A percentile compares a stretch with the other conserved stretches of the same genome.
Evolutionary conservation across 176 grass and related monocot genomes (phyloP).

Genomic region (Chloris gayana): DNA sequence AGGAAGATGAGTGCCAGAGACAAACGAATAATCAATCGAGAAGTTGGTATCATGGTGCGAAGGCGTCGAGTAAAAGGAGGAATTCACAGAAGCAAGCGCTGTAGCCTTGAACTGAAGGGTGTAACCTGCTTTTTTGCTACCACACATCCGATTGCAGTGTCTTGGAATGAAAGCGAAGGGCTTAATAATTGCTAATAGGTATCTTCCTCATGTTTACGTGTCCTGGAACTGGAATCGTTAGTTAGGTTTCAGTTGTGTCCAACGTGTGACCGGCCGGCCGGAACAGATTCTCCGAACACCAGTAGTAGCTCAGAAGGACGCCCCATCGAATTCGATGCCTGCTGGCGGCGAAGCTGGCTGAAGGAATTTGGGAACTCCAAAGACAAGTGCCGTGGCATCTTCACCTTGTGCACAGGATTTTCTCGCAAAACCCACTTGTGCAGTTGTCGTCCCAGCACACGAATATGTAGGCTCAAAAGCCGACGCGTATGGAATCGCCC

Average conservation of each 20-base stretch:
- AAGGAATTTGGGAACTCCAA: conserved; percentile 18
- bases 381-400: background rate
- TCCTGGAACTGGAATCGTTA: background rate
- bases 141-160: conserved; percentile 17
- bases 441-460: background rate
- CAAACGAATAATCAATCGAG: background rate
- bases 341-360: background rate
- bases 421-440: background rate
- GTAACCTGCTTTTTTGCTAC: conserved; percentile 6
- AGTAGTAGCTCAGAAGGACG: background rate
- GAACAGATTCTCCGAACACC: conserved; percentile 18
- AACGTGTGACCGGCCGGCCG: background rate
- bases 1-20: background rate
- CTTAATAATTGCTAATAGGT: background rate
- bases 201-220: background rate
- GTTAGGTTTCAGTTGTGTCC: conserved; percentile 36
- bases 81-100: background rate
- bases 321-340: conserved; percentile 23
- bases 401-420: background rate
- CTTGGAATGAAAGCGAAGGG: background rate
- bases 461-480: background rate
- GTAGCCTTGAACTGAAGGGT: conserved; percentile 17
- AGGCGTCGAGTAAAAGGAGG: background rate
- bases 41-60: background rate
- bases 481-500: conserved; percentile 1